Conservation (phyloP, 2,329 filamentous ascomycete genomes). For the Conoideocrella luteorostrata region DNA sequence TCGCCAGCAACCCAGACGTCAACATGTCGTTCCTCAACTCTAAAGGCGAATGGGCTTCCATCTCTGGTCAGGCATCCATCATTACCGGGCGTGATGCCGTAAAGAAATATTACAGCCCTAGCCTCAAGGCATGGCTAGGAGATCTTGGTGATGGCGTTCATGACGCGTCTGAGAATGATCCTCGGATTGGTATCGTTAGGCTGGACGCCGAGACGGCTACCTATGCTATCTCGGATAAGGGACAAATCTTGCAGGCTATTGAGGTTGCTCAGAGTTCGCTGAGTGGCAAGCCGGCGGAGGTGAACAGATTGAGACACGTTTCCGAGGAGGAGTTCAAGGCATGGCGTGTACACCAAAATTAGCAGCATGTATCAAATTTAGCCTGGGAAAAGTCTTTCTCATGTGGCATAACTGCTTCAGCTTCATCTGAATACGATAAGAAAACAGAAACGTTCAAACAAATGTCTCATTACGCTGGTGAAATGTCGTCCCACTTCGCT, state of each 20-base stretch:
- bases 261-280: slow-evolving; percentile 72
- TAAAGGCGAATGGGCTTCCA: slow-evolving; percentile 78
- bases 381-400: too few species aligned
- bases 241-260: slow-evolving; percentile 54
- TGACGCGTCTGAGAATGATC: slow-evolving; percentile 75
- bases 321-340: slow-evolving; percentile 57
- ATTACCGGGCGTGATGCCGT: slow-evolving; percentile 63
- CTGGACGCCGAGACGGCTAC: slow-evolving; percentile 67
- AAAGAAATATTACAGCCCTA: slow-evolving; percentile 66
- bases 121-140: slow-evolving; percentile 78
- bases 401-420: too few species aligned
- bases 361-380: too few species aligned
- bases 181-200: slow-evolving; percentile 73
- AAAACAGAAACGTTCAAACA: too few species aligned
- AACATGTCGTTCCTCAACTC: slow-evolving; percentile 76
- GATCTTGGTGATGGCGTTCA: slow-evolving; percentile 79
- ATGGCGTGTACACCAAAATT: slow-evolving; percentile 33
- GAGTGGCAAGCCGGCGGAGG: slow-evolving; percentile 62
- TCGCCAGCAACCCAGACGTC: slow-evolving; percentile 63
- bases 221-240: slow-evolving; percentile 61
- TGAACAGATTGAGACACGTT: slow-evolving; percentile 74
- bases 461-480: too few species aligned
- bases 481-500: too few species aligned
- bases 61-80: slow-evolving; percentile 67
- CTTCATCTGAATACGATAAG: too few species aligned